These are phyloP conservation scores for Tricholoma bakamatsutake DNA, from an alignment of 768 basidiomycete species.

Conservation along the genomic window DNA sequence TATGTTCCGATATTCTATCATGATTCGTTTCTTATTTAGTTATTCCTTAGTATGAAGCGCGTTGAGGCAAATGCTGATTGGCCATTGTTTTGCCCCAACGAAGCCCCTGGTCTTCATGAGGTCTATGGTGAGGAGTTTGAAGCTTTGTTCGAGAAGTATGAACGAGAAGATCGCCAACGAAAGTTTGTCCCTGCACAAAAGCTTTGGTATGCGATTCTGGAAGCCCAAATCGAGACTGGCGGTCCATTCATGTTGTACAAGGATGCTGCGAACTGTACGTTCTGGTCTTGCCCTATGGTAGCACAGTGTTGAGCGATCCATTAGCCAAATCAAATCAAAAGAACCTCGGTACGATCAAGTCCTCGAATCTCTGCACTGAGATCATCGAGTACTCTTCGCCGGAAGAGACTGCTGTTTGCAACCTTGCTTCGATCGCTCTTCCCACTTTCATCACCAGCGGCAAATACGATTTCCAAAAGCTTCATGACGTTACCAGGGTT, in stretches of 20 bases:
- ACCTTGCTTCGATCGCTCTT: constrained; percentile 93
- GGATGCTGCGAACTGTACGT: constrained; percentile 86
- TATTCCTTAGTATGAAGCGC: constrained; percentile 77
- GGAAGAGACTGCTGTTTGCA: constrained; percentile 97
- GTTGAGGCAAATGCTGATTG: constrained; percentile 87
- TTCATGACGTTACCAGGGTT: constrained; percentile 92
- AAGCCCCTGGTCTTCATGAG: constrained; percentile 86
- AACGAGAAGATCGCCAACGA: constrained; percentile 81
- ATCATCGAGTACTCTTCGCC: constrained; percentile 98
- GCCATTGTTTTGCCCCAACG: constrained; percentile 97
- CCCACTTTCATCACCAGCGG: constrained; percentile 85
- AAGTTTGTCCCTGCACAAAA: constrained; percentile 91
- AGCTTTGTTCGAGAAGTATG: constrained; percentile 78
- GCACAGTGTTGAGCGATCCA: neutral
- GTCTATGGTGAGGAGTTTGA: constrained; percentile 90
- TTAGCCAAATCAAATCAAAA: constrained; percentile 96
- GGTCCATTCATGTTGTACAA: constrained; percentile 99
- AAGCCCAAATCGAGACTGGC: constrained; percentile 97
- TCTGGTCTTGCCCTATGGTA: neutral
- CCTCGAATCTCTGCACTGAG: constrained; percentile 97
- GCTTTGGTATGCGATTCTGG: constrained; percentile 96
- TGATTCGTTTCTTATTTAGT: neutral
- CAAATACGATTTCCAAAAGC: constrained; percentile 88
- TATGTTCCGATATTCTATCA: constrained; percentile 29
- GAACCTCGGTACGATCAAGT: constrained; percentile 98